Evolutionary conservation across 2,329 filamentous ascomycete genomes (phyloP), one percentile per base, ranked within the genome.

Genomic region (Sporothrix curviconia): DNA sequence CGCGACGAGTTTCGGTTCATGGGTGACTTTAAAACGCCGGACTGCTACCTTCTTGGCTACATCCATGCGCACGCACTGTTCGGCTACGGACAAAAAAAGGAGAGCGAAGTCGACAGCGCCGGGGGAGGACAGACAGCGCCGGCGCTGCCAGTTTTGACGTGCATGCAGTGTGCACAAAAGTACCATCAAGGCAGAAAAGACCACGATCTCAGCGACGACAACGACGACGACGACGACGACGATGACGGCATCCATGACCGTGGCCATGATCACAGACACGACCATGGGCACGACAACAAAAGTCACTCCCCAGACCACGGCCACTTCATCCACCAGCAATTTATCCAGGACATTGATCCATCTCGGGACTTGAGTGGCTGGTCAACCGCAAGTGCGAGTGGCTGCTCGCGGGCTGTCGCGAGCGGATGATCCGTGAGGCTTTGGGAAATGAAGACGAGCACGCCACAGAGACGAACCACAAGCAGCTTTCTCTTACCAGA

Each of bases 341-440:
- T 54, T 30, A 30, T 54, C 25, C 34, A 30, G 32, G 37, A 39
- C 24, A 30, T 55, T 14, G 36, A 37, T 5, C 30, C 56, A 4
- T 3, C 24, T 3, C 17, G 24, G 22, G 15, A 7, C 19, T 50
- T n/a, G 46, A 42, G 19, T 59, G 61, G 61, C 50, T 64, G 43
- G n/a, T 50, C 34, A 39, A 47, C 17, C 51, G 52, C 34, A 59
- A 60, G 52, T 40, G 47, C 19, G 61, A 55, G 47, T 64, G 62
- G 62, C 56, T 64, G 44, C 54, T 61, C 6, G 30, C 61, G 1
- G 57, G 57, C 5, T 51, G 50, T 9, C 59, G 62, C 1, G 61
- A 64, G 30, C 7, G 12, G 15, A 25, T 7, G n/a, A 58, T 64
- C 22, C 59, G 58, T 3, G 37, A 11, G n/a, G 53, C 53, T 11